A percentile compares a stretch with the other conserved stretches of the same genome.
Conservation (phyloP, 441 rosid species). For the Populus hybrid region DNA sequence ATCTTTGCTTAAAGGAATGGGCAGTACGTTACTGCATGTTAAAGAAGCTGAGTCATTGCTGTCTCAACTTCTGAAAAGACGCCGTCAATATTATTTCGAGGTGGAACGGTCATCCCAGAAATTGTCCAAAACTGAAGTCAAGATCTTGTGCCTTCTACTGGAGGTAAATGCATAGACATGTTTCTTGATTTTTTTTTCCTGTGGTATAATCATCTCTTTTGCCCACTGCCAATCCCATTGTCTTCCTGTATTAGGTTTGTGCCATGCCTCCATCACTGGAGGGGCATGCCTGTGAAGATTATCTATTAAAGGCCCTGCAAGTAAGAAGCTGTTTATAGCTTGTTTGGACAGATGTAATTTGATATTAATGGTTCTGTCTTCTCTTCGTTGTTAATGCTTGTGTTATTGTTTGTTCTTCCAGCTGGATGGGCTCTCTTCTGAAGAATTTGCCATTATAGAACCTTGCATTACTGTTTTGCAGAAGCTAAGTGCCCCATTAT, state of each 20-base stretch:
- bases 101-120: conserved; percentile 42
- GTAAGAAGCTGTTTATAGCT: conserved; percentile 44
- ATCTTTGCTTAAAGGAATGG: conserved; percentile 80
- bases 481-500: conserved; percentile 55
- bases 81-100: conserved; percentile 43
- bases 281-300: conserved; percentile 44
- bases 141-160: conserved; percentile 79
- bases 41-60: conserved; percentile 60
- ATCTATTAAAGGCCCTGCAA: conserved; percentile 58
- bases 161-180: conserved; percentile 48
- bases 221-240: not conserved
- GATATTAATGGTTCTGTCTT: conserved; percentile 7
- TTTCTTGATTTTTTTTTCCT: not conserved
- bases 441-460: conserved; percentile 51
- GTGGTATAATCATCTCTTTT: conserved; percentile 8
- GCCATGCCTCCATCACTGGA: conserved; percentile 34
- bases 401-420: conserved; percentile 37
- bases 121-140: conserved; percentile 60
- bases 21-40: conserved; percentile 46
- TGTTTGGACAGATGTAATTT: conserved; percentile 11
- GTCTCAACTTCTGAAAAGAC: conserved; percentile 64
- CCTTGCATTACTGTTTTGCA: conserved; percentile 72
- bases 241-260: conserved; percentile 34
- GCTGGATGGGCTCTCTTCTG: conserved; percentile 53
- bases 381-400: not conserved